These are phyloP conservation scores for Suhomyces bribrorum DNA, from an alignment of 1,139 yeast genomes.

Conservation along the genomic window DNA sequence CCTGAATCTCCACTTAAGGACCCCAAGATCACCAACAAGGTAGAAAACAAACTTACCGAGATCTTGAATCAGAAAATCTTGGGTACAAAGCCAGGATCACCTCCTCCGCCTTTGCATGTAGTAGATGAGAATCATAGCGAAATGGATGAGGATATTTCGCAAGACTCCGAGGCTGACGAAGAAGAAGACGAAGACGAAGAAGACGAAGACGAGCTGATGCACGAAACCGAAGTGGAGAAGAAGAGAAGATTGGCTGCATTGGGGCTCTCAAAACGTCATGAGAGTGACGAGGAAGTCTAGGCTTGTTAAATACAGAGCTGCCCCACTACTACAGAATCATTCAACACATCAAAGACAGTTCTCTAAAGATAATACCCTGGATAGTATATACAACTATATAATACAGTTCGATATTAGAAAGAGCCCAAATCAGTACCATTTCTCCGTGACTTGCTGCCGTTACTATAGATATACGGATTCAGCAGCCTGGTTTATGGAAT, in stretches of 20 bases:
- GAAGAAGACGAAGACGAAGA: constrained; percentile 19
- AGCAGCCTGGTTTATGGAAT: too few species aligned
- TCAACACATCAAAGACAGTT: too few species aligned
- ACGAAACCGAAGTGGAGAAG: constrained; percentile 72
- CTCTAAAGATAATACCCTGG: too few species aligned
- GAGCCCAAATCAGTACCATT: too few species aligned
- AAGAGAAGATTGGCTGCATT: constrained; percentile 80
- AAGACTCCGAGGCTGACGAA: constrained; percentile 20
- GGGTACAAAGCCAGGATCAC: not conserved
- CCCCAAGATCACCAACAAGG: constrained; percentile 22
- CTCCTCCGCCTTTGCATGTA: not conserved
- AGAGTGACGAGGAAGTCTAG: constrained; percentile 65
- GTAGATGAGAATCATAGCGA: constrained; percentile 15
- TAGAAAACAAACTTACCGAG: constrained; percentile 31
- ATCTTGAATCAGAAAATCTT: constrained; percentile 17
- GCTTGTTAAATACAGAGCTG: too few species aligned
- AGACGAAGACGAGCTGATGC: constrained; percentile 29
- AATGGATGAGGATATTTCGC: constrained; percentile 18
- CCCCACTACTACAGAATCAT: too few species aligned
- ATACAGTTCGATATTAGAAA: too few species aligned
- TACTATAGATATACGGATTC: too few species aligned
- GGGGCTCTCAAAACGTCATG: constrained; percentile 53
- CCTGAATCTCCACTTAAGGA: constrained; percentile 22
- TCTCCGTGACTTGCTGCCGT: too few species aligned
- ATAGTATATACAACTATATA: too few species aligned